Evolutionary conservation across 257 asterid genomes (phyloP).

Genomic region (Craterostigma plantagineum): DNA sequence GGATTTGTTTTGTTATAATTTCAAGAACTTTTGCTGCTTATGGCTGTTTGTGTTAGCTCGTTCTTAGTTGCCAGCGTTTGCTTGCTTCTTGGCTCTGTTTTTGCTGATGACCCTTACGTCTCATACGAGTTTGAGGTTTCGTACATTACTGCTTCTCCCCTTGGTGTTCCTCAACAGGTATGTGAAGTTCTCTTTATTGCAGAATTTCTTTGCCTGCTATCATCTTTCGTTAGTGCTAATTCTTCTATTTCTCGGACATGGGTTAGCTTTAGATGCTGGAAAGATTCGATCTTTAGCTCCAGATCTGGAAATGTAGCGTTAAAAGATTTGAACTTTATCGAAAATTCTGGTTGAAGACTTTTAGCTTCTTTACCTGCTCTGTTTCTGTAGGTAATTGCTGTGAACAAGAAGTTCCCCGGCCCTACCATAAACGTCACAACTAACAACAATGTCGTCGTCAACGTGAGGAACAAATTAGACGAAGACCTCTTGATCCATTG

Average conservation of each 20-base stretch:
- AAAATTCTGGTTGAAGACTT: slow-evolving; percentile 64
- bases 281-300: too few species aligned
- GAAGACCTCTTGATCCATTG: slow-evolving; percentile 72
- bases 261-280: background rate
- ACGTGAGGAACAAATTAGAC: slow-evolving; percentile 69
- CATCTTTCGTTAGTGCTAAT: background rate
- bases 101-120: slow-evolving; percentile 54
- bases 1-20: too few species aligned
- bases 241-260: background rate
- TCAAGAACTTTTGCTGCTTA: too few species aligned
- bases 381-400: slow-evolving; percentile 61
- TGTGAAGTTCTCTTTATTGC: background rate
- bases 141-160: slow-evolving; percentile 70
- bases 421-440: slow-evolving; percentile 74
- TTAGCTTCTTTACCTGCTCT: too few species aligned
- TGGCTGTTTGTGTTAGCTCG: too few species aligned
- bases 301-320: too few species aligned
- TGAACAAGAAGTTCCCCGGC: slow-evolving; percentile 78
- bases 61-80: too few species aligned
- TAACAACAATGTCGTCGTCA: slow-evolving; percentile 72
- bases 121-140: slow-evolving; percentile 45
- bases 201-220: background rate
- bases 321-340: slow-evolving; percentile 7
- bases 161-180: slow-evolving; percentile 94
- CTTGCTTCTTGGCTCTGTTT: slow-evolving; percentile 22